Conservation (phyloP, 1,139 yeast genomes). For the Yamadazyma conglobata region DNA sequence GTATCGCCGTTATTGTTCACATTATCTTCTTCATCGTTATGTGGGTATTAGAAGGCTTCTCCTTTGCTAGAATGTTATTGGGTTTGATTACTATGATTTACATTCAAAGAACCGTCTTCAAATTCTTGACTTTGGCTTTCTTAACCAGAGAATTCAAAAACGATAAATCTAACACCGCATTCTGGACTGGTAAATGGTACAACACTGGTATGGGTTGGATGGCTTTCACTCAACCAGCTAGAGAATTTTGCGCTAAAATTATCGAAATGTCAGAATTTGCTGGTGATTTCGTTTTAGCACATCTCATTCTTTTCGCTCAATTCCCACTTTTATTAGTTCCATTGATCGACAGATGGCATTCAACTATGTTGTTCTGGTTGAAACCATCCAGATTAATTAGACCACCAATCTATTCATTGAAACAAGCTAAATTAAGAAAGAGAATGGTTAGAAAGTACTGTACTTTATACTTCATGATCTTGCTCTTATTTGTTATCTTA, state of each 20-base stretch:
- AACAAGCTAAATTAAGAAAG: constrained; percentile 96
- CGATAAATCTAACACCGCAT: constrained; percentile 94
- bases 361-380: constrained; percentile 98
- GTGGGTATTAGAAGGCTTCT: constrained; percentile 97
- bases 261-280: constrained; percentile 95
- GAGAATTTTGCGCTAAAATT: constrained; percentile 93
- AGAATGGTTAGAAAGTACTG: constrained; percentile 98
- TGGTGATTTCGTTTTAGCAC: constrained; percentile 94
- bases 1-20: constrained; percentile 84
- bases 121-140: constrained; percentile 71
- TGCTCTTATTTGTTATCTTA: constrained; percentile 67
- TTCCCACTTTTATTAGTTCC: constrained; percentile 86
- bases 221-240: constrained; percentile 94
- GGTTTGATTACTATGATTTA: constrained; percentile 85
- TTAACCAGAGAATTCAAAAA: constrained; percentile 97
- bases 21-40: constrained; percentile 83
- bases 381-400: constrained; percentile 97
- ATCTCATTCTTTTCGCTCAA: constrained; percentile 80
- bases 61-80: constrained; percentile 78
- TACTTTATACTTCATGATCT: constrained; percentile 68
- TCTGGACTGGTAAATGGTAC: constrained; percentile 99
- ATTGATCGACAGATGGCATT: constrained; percentile 94
- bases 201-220: constrained; percentile 91
- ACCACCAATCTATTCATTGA: constrained; percentile 96
- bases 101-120: constrained; percentile 84